A percentile compares a stretch with the other conserved stretches of the same genome.
phyloP scores from a whole-genome alignment of 2,329 filamentous ascomycete genomes.

The Mycosphaerelloides madeirae region DNA sequence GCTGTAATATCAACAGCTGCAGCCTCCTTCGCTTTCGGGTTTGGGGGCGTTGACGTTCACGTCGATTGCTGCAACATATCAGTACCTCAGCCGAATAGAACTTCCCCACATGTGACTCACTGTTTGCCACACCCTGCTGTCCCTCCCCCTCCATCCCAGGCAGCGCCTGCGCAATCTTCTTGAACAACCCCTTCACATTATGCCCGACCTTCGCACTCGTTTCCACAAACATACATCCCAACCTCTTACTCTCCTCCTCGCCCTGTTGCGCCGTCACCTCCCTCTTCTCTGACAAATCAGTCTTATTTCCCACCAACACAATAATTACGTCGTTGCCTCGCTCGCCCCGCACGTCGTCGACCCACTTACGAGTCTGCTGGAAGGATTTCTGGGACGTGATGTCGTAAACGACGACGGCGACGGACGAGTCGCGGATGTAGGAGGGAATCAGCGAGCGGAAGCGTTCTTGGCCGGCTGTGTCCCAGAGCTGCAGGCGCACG shows the following conservation, averaged over 20 bases:
- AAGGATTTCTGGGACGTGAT: slow-evolving; percentile 85
- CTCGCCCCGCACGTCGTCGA: slow-evolving; percentile 94
- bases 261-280: slow-evolving; percentile 95
- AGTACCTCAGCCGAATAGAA: slow-evolving; percentile 9
- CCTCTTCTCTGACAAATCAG: slow-evolving; percentile 94
- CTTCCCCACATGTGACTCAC: slow-evolving; percentile 49
- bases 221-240: slow-evolving; percentile 98
- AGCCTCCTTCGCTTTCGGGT: slow-evolving; percentile 35
- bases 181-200: slow-evolving; percentile 96
- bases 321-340: slow-evolving; percentile 98
- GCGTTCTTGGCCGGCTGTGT: slow-evolving; percentile 94
- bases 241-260: slow-evolving; percentile 96
- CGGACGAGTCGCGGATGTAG: slow-evolving; percentile 96
- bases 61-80: slow-evolving; percentile 31
- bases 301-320: slow-evolving; percentile 98
- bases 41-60: slow-evolving; percentile 34
- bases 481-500: slow-evolving; percentile 95
- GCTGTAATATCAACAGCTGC: slow-evolving; percentile 27
- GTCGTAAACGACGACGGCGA: slow-evolving; percentile 98
- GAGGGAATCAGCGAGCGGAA: slow-evolving; percentile 96
- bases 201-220: slow-evolving; percentile 96
- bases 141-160: slow-evolving; percentile 95
- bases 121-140: slow-evolving; percentile 71
- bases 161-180: slow-evolving; percentile 94
- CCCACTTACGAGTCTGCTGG: slow-evolving; percentile 98